Conservation (phyloP, 2,329 filamentous ascomycete species). For the Hymenoscyphus scutula region DNA sequence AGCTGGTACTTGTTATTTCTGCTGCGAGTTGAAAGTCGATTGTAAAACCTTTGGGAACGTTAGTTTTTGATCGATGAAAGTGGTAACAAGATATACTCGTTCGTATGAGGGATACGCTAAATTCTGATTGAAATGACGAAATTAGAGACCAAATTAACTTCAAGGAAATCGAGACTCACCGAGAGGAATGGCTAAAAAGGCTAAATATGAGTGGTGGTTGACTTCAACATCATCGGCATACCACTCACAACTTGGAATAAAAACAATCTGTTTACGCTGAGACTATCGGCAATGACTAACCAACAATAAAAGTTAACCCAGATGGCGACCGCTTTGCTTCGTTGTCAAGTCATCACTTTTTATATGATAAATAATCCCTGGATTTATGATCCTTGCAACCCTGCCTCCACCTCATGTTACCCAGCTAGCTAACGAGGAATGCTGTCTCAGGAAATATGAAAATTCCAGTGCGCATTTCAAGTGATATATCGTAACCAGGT, state of each 20-base stretch:
- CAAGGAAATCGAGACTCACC: not conserved
- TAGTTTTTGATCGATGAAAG: not conserved
- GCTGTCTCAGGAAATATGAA: not conserved
- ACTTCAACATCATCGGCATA: not conserved
- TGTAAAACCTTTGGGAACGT: not conserved
- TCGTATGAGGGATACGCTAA: not conserved
- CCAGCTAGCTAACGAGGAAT: no score
- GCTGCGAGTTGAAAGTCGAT: not conserved
- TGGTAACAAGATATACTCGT: not conserved
- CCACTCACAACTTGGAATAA: not conserved
- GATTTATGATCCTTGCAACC: no score
- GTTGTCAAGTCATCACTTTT: not conserved
- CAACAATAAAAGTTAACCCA: not conserved
- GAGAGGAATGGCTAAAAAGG: not conserved
- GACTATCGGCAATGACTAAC: not conserved
- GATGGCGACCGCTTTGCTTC: not conserved
- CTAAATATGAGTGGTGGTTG: not conserved
- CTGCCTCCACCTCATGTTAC: no score
- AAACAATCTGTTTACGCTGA: not conserved
- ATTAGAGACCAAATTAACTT: not conserved
- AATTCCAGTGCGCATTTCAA: not conserved
- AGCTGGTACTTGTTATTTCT: not conserved
- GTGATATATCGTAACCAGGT: not conserved
- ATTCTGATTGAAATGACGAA: not conserved
- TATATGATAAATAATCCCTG: not conserved